Evolutionary conservation across 2,329 filamentous ascomycete genomes (phyloP), one percentile per base, ranked within the genome.

Genomic region (Teratosphaeriaceae sp.): DNA sequence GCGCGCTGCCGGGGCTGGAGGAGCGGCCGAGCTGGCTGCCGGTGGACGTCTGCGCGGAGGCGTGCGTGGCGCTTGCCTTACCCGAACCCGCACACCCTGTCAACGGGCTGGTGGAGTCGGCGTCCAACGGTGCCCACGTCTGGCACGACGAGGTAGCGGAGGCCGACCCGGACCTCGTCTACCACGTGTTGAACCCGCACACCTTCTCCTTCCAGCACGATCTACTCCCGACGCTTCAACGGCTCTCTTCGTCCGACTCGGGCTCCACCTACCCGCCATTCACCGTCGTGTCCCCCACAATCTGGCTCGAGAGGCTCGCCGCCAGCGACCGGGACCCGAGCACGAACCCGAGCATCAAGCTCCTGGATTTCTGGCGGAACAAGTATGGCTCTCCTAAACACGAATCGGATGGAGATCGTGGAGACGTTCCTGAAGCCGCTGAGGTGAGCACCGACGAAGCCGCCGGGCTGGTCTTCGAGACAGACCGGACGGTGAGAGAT

Each of bases 11-110:
- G 1, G 52, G 58, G 2, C 48, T 55, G 5, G 49, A 73, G 3
- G 65, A 65, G 1, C 26, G 53, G 1, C 51, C 66, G 15, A 50
- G 54, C 3, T 74, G 70, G 69, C 46, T 73, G 2, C 70, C 70
- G 0, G 61, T 70, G 9, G 70, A 74, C 38, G 23, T 63, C 0
- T 55, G 69, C 3, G 63, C 65, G 2, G 53, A 62, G 2, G 60
- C 67, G 2, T 44, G 71, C 0, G 51, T 63, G 7, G 54, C 56
- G 4, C 49, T 56, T 15, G 38, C 54, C 34, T 50, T 9, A 49
- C 59, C 6, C 43, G 24, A 52, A 36, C 29, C 18, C 26, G 44
- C 11, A n/a, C 30, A 9, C 12, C 7, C 8, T 9, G 15, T 16
- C 9, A 34, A n/a, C 15, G 30, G 12, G n/a, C n/a, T n/a, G n/a